Conservation (phyloP, 371 early-diverging fungal genomes). For the Lichtheimia hyalospora region DNA sequence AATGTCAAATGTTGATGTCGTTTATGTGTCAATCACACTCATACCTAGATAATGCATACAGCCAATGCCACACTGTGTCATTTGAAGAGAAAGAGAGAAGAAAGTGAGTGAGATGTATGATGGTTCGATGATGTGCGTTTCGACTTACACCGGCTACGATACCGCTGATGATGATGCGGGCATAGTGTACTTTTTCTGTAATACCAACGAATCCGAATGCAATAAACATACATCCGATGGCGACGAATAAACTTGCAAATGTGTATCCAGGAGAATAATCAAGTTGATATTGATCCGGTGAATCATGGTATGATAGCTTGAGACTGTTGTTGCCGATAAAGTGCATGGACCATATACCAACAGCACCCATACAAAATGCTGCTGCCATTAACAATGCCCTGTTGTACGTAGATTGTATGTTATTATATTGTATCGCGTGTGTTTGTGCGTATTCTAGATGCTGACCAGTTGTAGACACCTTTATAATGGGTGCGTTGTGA, state of each 20-base stretch:
- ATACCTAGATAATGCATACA: slow-evolving; percentile 50
- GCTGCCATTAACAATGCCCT: slow-evolving; percentile 42
- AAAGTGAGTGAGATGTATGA: neutral
- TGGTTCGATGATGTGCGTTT: neutral
- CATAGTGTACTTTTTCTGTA: slow-evolving; percentile 35
- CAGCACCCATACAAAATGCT: slow-evolving; percentile 44
- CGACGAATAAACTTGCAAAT: slow-evolving; percentile 37
- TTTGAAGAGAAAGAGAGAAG: neutral
- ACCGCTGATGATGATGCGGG: slow-evolving; percentile 40
- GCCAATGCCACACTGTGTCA: slow-evolving; percentile 31
- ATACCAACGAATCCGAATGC: slow-evolving; percentile 43
- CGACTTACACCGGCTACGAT: slow-evolving; percentile 41
- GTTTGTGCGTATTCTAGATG: too few species aligned
- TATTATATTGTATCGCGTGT: neutral
- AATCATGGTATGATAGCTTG: slow-evolving; percentile 17
- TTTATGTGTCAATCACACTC: neutral
- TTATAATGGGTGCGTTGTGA: slow-evolving; percentile 18
- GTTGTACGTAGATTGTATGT: neutral
- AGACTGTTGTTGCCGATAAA: slow-evolving; percentile 47
- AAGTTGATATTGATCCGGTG: slow-evolving; percentile 17
- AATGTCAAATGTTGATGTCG: neutral
- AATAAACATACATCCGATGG: slow-evolving; percentile 40
- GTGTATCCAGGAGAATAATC: slow-evolving; percentile 42
- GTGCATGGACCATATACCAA: slow-evolving; percentile 53
- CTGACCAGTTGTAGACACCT: slow-evolving; percentile 21